Base-by-base conservation (phyloP, 148 eudicot species). In the Nyssa sinensis region DNA sequence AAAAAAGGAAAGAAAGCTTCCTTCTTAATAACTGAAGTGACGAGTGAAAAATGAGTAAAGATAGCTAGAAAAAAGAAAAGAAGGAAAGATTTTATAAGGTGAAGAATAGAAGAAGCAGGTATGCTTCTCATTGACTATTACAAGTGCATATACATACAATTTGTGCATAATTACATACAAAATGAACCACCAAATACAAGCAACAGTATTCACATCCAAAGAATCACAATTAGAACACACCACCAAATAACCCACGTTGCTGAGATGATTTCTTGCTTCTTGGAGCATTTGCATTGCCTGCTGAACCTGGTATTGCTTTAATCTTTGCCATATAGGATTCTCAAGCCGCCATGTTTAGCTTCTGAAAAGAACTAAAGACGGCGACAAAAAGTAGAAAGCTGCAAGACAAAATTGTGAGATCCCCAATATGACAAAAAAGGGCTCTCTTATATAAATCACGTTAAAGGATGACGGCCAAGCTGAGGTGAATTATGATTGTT, bases 401-500 rank as follows among this genome's bases (percentile, higher is more conserved):
- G 75, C 62, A 67, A 30, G 58, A 55, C 61, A 70, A 76, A 81
- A 74, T 81, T 77, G 73, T 61, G 76, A 62, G 68, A 64, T 70
- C 74, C 72, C 62, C 71, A 2, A 41, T 59, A 66, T 78, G 67
- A 17, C n/a, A 33, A 60, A 66, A 66, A 32, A 51, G 34, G 47
- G 62, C 49, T 66, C 76, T 66, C 70, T 31, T 23, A 24, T 72
- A 72, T 31, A 29, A 61, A 64, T 71, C 16, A 32, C 33, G 66
- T 66, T 72, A 31, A 33, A 17, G 51, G 62, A 66, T 11, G 39
- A 37, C 59, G 8, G 69, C 19, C 58, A 44, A 53, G 60, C 69
- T 25, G 25, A 19, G 44, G 32, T 28, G 24, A 70, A 14, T 61
- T 78, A 82, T 17, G 77, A 74, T 70, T 88, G 84, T 79, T 82